Percentiles rank a stretch among this genome's conserved stretches.
phyloP scores from a whole-genome alignment of 257 asterid genomes.

The Solanum sitiens region DNA sequence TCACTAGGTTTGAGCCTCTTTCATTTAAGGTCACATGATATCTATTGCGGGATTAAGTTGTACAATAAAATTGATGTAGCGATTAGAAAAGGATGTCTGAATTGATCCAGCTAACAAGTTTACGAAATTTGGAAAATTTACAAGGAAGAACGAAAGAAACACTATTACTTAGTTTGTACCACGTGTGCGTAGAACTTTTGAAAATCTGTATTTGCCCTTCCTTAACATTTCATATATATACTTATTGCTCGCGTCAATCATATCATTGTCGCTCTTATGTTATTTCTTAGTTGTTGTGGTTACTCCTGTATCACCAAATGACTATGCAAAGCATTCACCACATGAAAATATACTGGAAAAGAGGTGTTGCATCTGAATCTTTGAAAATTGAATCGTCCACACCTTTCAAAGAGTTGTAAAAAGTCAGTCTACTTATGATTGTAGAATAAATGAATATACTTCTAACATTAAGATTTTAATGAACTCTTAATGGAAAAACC shows the following conservation, averaged over 20 bases:
- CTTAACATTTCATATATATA: too few relatives aligned
- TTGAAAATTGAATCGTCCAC: not conserved
- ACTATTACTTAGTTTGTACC: not conserved
- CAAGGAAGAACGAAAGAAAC: not conserved
- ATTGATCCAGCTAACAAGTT: not conserved
- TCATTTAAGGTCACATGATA: not conserved
- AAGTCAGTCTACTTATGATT: not conserved
- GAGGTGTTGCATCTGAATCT: not conserved
- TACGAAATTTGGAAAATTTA: too few relatives aligned
- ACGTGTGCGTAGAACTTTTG: too few relatives aligned
- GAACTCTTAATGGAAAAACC: not conserved
- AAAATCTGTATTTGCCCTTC: too few relatives aligned
- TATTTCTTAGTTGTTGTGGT: not conserved
- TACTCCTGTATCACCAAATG: not conserved
- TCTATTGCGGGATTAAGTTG: not conserved
- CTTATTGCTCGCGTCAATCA: not conserved
- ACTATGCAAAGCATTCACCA: too few relatives aligned
- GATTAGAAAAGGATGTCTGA: not conserved
- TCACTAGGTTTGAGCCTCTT: not conserved
- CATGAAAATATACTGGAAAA: too few relatives aligned
- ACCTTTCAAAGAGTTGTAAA: not conserved
- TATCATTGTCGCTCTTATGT: not conserved
- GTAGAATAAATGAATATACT: not conserved
- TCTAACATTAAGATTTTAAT: too few relatives aligned
- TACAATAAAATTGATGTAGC: not conserved